These are phyloP conservation scores for Barnettozyma vustinii DNA, from an alignment of 805 yeast species.

Conservation along the genomic window DNA sequence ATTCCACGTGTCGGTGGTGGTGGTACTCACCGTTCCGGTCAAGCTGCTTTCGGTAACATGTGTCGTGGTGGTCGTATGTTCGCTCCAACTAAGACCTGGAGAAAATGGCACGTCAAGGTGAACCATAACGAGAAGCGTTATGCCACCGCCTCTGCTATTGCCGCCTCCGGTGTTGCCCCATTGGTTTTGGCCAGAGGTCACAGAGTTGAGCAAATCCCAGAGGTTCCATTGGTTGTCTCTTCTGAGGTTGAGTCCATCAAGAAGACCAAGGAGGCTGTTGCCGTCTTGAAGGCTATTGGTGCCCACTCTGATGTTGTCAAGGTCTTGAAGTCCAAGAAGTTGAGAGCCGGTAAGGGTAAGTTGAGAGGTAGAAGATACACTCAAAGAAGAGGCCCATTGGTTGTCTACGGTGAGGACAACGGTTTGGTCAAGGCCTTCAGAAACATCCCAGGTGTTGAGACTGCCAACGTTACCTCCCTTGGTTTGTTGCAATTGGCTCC, in stretches of 20 bases:
- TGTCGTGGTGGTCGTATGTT: slow-evolving; percentile 99
- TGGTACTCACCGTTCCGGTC: slow-evolving; percentile 99
- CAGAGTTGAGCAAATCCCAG: slow-evolving; percentile 97
- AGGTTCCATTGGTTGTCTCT: slow-evolving; percentile 96
- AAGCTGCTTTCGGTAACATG: slow-evolving; percentile 99
- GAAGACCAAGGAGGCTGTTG: slow-evolving; percentile 99
- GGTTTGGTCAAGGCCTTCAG: slow-evolving; percentile 98
- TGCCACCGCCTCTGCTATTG: slow-evolving; percentile 99
- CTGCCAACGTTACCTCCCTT: slow-evolving; percentile 85
- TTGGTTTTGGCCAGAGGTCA: slow-evolving; percentile 99
- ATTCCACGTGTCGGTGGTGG: slow-evolving; percentile 99
- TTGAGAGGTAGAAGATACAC: slow-evolving; percentile 99
- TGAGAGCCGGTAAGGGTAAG: slow-evolving; percentile 99
- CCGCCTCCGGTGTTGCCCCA: slow-evolving; percentile 98
- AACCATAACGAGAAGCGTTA: slow-evolving; percentile 99
- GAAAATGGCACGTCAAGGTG: slow-evolving; percentile 99
- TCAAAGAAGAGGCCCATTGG: slow-evolving; percentile 99
- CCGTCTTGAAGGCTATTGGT: slow-evolving; percentile 96
- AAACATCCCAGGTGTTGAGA: slow-evolving; percentile 99
- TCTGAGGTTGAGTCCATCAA: slow-evolving; percentile 85
- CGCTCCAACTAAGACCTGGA: slow-evolving; percentile 99
- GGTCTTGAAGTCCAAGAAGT: slow-evolving; percentile 96
- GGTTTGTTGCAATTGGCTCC: slow-evolving; percentile 98
- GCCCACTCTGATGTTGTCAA: slow-evolving; percentile 97
- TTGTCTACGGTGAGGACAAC: slow-evolving; percentile 96